phyloP scores from a whole-genome alignment of 2,329 filamentous ascomycete species.

The Microcyclospora tardicrescens region DNA sequence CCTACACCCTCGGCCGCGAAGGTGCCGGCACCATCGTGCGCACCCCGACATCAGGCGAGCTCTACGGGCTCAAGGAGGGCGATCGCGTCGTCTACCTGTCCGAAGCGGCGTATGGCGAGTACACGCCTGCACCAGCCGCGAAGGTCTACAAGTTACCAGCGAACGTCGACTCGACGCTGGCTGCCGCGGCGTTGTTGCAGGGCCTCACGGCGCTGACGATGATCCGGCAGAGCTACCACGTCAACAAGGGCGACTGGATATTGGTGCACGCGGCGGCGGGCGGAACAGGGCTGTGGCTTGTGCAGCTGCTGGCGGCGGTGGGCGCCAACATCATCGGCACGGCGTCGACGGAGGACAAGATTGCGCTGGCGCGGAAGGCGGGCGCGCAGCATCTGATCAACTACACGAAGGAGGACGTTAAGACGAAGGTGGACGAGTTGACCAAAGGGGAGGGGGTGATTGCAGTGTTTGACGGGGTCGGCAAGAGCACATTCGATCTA shows the following conservation, averaged over 20 bases:
- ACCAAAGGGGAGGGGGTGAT: constrained; percentile 61
- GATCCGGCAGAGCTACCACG: constrained; percentile 57
- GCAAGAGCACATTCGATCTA: constrained; percentile 70
- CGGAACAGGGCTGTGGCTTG: constrained; percentile 63
- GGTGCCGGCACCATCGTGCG: constrained; percentile 58
- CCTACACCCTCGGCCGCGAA: constrained; percentile 69
- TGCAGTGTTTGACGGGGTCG: constrained; percentile 77
- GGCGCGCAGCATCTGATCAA: constrained; percentile 63
- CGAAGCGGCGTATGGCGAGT: constrained; percentile 45
- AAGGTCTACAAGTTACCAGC: constrained; percentile 52
- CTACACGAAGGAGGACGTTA: constrained; percentile 48
- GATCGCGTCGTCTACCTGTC: constrained; percentile 60
- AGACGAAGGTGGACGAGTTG: constrained; percentile 49
- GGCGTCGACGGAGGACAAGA: constrained; percentile 60
- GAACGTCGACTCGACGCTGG: constrained; percentile 46
- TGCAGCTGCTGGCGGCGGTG: constrained; percentile 57
- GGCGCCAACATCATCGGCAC: constrained; percentile 73
- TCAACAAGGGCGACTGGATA: constrained; percentile 65
- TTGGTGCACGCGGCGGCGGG: constrained; percentile 79
- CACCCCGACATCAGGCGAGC: constrained; percentile 37
- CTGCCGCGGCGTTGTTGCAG: constrained; percentile 61
- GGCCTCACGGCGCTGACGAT: constrained; percentile 73
- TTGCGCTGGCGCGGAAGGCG: constrained; percentile 52
- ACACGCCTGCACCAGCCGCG: constrained; percentile 40
- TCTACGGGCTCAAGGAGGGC: constrained; percentile 46